Evolutionary conservation across 441 rosid species (phyloP).

Genomic region (Brassica hybrid): DNA sequence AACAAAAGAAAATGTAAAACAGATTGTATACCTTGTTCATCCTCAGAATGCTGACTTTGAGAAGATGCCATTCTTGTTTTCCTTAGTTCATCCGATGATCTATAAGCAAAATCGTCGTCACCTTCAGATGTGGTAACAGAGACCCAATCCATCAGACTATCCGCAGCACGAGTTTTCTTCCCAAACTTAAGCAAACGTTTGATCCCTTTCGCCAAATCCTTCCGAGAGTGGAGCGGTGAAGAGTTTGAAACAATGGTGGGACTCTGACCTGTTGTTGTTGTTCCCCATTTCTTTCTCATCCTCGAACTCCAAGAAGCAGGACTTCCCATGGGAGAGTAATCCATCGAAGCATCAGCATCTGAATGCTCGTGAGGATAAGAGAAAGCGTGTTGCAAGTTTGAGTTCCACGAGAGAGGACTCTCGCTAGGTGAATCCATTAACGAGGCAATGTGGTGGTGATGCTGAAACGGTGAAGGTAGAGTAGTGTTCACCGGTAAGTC

Average conservation of each 20-base stretch:
- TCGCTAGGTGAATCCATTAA: slow-evolving; percentile 85
- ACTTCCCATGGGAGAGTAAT: slow-evolving; percentile 87
- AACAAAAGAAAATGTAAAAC: background rate
- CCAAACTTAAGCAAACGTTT: slow-evolving; percentile 94
- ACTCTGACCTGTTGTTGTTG: slow-evolving; percentile 70
- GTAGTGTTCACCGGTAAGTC: slow-evolving; percentile 49
- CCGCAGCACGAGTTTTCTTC: slow-evolving; percentile 81
- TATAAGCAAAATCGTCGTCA: slow-evolving; percentile 86
- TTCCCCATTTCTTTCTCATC: slow-evolving; percentile 98
- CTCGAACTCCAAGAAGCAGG: slow-evolving; percentile 93
- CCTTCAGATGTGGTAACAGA: slow-evolving; percentile 99
- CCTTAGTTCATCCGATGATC: slow-evolving; percentile 87
- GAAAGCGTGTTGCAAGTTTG: slow-evolving; percentile 69
- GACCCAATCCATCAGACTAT: slow-evolving; percentile 83
- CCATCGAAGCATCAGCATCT: slow-evolving; percentile 82
- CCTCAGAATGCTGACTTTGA: slow-evolving; percentile 75
- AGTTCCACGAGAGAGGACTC: slow-evolving; percentile 90
- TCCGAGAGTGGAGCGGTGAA: slow-evolving; percentile 69
- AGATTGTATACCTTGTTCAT: slow-evolving; percentile 56
- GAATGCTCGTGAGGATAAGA: slow-evolving; percentile 77
- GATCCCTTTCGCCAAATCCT: slow-evolving; percentile 89
- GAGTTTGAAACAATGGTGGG: slow-evolving; percentile 73
- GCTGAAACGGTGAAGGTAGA: slow-evolving; percentile 60
- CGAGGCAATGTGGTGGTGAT: slow-evolving; percentile 45
- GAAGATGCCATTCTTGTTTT: slow-evolving; percentile 93